Percentiles rank a stretch among this genome's conserved stretches.
Conservation (phyloP, 208 protist genomes). For the Vickermania ingenoplastis region DNA sequence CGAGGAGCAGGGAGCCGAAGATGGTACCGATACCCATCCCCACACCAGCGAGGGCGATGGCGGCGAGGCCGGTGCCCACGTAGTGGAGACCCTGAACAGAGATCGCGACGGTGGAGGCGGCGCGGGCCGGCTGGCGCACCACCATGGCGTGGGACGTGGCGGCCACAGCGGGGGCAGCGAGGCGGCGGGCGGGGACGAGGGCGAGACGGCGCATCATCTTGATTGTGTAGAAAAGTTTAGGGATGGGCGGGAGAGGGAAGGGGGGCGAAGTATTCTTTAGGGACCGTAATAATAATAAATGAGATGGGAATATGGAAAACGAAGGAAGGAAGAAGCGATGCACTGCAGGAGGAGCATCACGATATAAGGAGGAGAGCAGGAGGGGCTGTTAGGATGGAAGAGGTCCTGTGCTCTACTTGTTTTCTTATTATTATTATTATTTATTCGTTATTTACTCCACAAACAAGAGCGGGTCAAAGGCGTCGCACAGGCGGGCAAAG, state of each 20-base stretch:
- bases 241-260: constrained; percentile 1
- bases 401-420: no score
- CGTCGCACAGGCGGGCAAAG: not conserved
- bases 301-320: no score
- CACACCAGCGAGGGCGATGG: constrained; percentile 62
- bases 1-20: constrained; percentile 53
- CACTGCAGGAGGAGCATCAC: no score
- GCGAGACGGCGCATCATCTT: constrained; percentile 77
- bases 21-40: constrained; percentile 67
- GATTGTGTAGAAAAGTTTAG: not conserved
- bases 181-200: constrained; percentile 19
- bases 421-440: no score
- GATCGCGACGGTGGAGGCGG: constrained; percentile 48
- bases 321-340: no score
- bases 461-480: not conserved
- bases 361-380: no score
- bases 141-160: constrained; percentile 13
- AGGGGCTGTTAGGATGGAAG: no score
- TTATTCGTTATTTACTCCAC: no score
- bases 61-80: constrained; percentile 59
- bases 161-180: constrained; percentile 23
- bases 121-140: constrained; percentile 14
- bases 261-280: not conserved
- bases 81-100: constrained; percentile 64
- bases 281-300: no score